These are phyloP conservation scores for Starmerella potacharoeniae DNA, from an alignment of 805 yeast genomes.

Conservation along the genomic window DNA sequence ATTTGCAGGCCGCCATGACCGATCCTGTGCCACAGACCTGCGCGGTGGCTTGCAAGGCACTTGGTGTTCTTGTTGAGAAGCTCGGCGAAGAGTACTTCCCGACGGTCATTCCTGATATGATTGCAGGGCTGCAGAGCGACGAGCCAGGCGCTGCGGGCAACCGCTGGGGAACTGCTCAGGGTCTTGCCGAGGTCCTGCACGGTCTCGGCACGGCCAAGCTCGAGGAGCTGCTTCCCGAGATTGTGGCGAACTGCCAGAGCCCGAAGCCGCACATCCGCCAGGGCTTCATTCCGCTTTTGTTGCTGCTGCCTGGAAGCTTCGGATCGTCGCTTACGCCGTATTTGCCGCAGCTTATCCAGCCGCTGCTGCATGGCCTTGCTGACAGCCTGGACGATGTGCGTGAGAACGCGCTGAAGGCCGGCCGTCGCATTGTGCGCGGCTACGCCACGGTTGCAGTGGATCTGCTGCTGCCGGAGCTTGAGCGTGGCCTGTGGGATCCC, in stretches of 20 bases:
- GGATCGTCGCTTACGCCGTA: conserved; percentile 80
- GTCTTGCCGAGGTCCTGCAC: conserved; percentile 81
- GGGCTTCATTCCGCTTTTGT: conserved; percentile 80
- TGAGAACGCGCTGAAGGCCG: conserved; percentile 83
- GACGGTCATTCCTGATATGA: conserved; percentile 66
- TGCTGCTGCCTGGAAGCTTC: conserved; percentile 88
- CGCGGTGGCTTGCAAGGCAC: conserved; percentile 93
- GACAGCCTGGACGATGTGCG: conserved; percentile 78
- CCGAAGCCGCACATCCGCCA: conserved; percentile 68
- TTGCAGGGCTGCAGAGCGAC: conserved; percentile 47
- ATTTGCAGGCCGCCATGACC: conserved; percentile 87
- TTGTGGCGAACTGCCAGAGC: conserved; percentile 59
- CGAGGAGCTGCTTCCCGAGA: conserved; percentile 77
- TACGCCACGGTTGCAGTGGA: conserved; percentile 91
- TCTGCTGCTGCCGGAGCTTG: conserved; percentile 84
- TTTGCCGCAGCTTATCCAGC: conserved; percentile 74
- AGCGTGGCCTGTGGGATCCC: conserved; percentile 71
- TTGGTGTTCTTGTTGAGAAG: conserved; percentile 92
- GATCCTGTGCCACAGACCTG: conserved; percentile 97
- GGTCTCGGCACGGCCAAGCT: conserved; percentile 82
- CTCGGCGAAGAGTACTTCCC: conserved; percentile 96
- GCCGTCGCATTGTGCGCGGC: conserved; percentile 79
- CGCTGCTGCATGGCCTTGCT: conserved; percentile 82
- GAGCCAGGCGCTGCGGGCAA: conserved; percentile 79
- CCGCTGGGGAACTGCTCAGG: conserved; percentile 94